Conservation (phyloP, 495 filamentous ascomycete species). For the Venustampulla echinocandica region DNA sequence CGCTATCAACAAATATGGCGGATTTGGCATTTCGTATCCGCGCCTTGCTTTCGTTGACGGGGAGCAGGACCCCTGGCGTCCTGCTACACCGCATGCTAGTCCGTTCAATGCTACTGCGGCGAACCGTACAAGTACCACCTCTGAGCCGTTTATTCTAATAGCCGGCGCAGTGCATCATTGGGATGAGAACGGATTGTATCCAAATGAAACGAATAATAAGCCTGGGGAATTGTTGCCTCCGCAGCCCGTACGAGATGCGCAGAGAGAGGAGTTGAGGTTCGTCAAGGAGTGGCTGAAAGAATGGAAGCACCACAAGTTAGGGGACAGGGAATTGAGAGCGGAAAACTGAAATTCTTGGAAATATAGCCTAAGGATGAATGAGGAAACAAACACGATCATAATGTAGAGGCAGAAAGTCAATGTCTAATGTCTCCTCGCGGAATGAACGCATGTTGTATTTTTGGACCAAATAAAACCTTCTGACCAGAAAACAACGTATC, state of each 20-base stretch:
- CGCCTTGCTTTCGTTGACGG: conserved; percentile 62
- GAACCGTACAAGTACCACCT: conserved; percentile 40
- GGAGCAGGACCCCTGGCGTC: conserved; percentile 61
- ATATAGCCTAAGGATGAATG: too few relatives aligned
- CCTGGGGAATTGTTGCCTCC: conserved; percentile 42
- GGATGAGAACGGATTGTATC: conserved; percentile 62
- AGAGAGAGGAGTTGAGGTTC: conserved; percentile 46
- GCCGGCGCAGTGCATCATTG: conserved; percentile 58
- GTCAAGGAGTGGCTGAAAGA: conserved; percentile 59
- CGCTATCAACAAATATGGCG: conserved; percentile 59
- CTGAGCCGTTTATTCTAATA: conserved; percentile 56
- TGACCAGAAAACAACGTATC: too few relatives aligned
- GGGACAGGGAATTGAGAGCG: too few relatives aligned
- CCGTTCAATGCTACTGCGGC: conserved; percentile 34
- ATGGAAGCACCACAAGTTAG: too few relatives aligned
- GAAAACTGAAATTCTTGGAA: too few relatives aligned
- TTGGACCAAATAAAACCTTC: too few relatives aligned
- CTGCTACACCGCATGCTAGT: conserved; percentile 50
- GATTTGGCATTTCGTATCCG: conserved; percentile 53
- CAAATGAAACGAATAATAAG: conserved; percentile 40
- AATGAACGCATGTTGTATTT: too few relatives aligned
- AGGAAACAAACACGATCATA: too few relatives aligned
- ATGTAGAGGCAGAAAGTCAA: too few relatives aligned
- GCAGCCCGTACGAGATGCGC: conserved; percentile 40
- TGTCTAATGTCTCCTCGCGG: too few relatives aligned